Evolutionary conservation across 192 early-diverging fungal genomes (phyloP).

Genomic region (Linnemannia zychae): DNA sequence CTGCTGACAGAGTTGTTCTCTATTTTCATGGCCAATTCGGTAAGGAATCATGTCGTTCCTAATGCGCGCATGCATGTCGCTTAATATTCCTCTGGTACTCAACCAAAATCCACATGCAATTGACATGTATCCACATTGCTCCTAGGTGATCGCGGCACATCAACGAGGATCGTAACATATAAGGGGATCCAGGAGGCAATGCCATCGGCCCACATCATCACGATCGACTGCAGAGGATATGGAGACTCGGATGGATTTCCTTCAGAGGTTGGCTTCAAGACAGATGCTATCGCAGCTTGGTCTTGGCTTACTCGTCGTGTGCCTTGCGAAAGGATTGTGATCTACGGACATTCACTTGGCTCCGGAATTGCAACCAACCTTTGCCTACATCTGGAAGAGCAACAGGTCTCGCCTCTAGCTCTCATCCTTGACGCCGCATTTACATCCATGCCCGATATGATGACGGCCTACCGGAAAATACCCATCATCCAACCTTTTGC

Average conservation of each 20-base stretch:
- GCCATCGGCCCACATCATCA: constrained; percentile 48
- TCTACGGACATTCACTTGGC: constrained; percentile 59
- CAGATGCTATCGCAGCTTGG: constrained; percentile 48
- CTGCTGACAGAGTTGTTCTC: constrained; percentile 37
- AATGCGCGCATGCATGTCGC: too few relatives aligned
- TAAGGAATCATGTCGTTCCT: not conserved
- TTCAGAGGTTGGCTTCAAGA: constrained; percentile 44
- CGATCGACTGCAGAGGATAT: constrained; percentile 57
- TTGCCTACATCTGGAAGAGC: constrained; percentile 43
- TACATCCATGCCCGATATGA: constrained; percentile 57
- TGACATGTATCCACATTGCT: not conserved
- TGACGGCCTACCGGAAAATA: constrained; percentile 51
- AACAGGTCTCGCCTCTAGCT: constrained; percentile 34
- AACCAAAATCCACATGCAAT: not conserved
- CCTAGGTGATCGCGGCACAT: constrained; percentile 51
- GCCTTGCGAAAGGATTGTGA: constrained; percentile 29
- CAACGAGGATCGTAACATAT: constrained; percentile 48
- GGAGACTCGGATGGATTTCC: constrained; percentile 60
- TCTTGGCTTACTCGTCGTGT: constrained; percentile 44
- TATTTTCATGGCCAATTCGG: constrained; percentile 58
- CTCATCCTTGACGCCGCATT: constrained; percentile 51
- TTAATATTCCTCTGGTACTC: not conserved
- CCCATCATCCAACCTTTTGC: constrained; percentile 55
- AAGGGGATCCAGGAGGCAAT: constrained; percentile 50
- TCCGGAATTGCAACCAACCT: constrained; percentile 51